These are phyloP conservation scores for Biscogniauxia marginata DNA, from an alignment of 2,329 filamentous ascomycete genomes.

Conservation along the genomic window DNA sequence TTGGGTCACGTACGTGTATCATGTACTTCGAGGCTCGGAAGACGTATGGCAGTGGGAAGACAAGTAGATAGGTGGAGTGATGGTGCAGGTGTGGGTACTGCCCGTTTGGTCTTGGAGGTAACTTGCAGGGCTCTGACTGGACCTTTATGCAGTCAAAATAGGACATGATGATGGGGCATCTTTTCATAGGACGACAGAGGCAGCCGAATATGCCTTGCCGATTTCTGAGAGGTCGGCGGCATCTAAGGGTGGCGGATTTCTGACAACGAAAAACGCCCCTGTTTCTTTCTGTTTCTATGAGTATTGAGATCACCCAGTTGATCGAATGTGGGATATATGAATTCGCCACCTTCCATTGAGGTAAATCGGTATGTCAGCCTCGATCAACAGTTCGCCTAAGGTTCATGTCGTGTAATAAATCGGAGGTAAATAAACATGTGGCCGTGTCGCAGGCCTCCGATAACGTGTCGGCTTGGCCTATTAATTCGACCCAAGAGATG, in stretches of 20 bases:
- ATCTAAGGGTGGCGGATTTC: constrained; percentile 23
- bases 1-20: constrained; percentile 8
- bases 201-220: constrained; percentile 24
- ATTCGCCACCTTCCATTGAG: constrained; percentile 13
- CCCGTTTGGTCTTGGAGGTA: constrained; percentile 19
- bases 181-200: constrained; percentile 27
- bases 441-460: constrained; percentile 15
- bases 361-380: constrained; percentile 11
- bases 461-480: not conserved
- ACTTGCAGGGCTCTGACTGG: constrained; percentile 24
- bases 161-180: constrained; percentile 30
- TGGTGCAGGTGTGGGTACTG: constrained; percentile 20
- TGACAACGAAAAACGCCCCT: constrained; percentile 10
- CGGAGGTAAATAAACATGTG: constrained; percentile 24
- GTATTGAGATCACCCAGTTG: constrained; percentile 9
- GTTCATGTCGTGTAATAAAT: constrained; percentile 24
- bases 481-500: constrained; percentile 16
- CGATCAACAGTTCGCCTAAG: constrained; percentile 18
- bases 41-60: not conserved
- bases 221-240: constrained; percentile 24
- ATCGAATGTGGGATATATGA: constrained; percentile 16
- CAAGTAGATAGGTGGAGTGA: constrained; percentile 3
- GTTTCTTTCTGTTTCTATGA: constrained; percentile 10
- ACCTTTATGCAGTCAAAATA: constrained; percentile 27
- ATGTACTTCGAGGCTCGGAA: constrained; percentile 5